Conservation (phyloP, 1,284 basidiomycete species). For the Marasmius oreades region DNA sequence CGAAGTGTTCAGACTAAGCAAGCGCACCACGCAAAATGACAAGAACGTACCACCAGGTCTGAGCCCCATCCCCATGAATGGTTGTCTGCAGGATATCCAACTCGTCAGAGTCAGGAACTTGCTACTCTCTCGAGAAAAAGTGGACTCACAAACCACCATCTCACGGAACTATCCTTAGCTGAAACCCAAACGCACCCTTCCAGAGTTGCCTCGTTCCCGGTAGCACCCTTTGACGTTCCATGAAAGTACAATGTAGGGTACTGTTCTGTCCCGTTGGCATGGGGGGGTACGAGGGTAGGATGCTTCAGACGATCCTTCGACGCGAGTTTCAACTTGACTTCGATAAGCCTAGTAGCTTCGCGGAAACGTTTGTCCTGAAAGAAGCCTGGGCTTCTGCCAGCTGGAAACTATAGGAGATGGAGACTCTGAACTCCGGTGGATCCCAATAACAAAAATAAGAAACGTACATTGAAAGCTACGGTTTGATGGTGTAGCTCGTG, state of each 20-base stretch:
- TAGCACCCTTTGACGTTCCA: conserved; percentile 43
- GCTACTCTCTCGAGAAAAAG: conserved; percentile 3
- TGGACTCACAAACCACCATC: conserved; percentile 62
- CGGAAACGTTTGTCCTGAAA: conserved; percentile 55
- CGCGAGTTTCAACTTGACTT: conserved; percentile 46
- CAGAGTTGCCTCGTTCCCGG: conserved; percentile 43
- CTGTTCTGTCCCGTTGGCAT: conserved; percentile 7
- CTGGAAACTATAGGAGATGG: conserved; percentile 35
- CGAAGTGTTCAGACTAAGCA: background rate
- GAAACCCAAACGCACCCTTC: conserved; percentile 54
- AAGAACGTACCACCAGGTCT: conserved; percentile 49
- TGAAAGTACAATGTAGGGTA: conserved; percentile 53
- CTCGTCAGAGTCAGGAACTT: conserved; percentile 8
- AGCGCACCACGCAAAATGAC: background rate
- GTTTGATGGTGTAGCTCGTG: conserved; percentile 7
- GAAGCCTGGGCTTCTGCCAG: conserved; percentile 42
- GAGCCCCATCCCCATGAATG: conserved; percentile 41
- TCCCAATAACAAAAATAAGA: conserved; percentile 7
- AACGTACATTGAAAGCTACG: conserved; percentile 60
- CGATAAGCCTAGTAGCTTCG: conserved; percentile 61
- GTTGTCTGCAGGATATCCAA: conserved; percentile 38
- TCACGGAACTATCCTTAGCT: conserved; percentile 45
- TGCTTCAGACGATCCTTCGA: background rate
- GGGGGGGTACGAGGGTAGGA: background rate
- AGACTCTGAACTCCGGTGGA: too few relatives aligned